Base-by-base conservation (phyloP, 2,329 filamentous ascomycete genomes). In the Madurella mycetomatis region DNA sequence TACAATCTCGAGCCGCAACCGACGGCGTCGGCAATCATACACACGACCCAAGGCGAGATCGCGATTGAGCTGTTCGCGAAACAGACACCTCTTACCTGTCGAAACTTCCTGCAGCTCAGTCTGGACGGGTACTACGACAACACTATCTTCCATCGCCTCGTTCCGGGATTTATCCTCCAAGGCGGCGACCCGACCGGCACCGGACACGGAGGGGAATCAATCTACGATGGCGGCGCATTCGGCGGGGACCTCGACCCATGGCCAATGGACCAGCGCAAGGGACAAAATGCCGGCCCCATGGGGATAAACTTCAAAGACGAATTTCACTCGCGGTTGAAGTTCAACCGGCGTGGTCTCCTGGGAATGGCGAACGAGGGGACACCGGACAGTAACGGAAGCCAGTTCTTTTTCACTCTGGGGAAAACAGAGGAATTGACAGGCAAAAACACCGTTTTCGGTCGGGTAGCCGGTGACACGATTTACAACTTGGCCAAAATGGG, bases 1-100 rank as follows among this genome's bases (percentile, higher is more conserved):
- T 97, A 97, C 73, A 95, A 95, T 65, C 89, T 95, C 66, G 92
- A 96, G 72, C 92, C 94, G 49, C 90, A 92, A 67, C 90, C 94
- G 44, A 96, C 92, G 54, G 94, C 88, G 18, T 96, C 94, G 61
- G 90, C 89, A 53, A 85, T 96, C 62, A 79, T 99, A 41, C 87
- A 95, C 71, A 99, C 94, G 9, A 95, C 90, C 7, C 78, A 86
- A 44, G 94, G 94, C 71, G 92, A 96, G 66, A 81, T 99, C 54
- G 86, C 88, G 39, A 82, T 99, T 72, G 90, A 96, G 71, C 85
- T 99, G 54, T 99, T 96, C 77, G 92, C 92, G 16, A 94, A 94
- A 68, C 94, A 99, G 72, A 88, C 90, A 0, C 94, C 94, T 9
- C 79, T 96, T 58, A 88, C 94, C 25, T 91, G 87, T 67, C 90